Evolutionary conservation across 768 basidiomycete species (phyloP).

Genomic region (Imleria badia): DNA sequence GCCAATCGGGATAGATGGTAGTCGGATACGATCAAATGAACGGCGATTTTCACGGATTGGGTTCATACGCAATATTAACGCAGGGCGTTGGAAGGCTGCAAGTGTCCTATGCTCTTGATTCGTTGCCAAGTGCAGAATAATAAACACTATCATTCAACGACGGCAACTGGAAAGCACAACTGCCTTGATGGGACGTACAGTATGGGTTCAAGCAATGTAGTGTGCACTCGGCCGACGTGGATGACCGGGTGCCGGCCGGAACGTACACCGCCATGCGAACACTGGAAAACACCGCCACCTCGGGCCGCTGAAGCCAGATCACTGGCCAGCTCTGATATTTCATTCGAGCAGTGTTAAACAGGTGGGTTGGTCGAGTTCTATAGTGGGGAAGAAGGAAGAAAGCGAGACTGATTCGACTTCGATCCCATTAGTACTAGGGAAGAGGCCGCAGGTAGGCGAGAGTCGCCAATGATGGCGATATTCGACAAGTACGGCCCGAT

Average conservation of each 20-base stretch:
- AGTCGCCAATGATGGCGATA: conserved; percentile 13
- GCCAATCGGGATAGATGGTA: not conserved
- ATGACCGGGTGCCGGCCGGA: not conserved
- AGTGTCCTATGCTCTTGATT: too few species aligned
- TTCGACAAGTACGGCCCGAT: not conserved
- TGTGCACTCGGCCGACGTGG: not conserved
- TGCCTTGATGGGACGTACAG: not conserved
- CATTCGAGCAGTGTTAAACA: too few species aligned
- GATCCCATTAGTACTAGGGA: not conserved
- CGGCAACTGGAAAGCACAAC: not conserved
- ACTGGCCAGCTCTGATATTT: too few species aligned
- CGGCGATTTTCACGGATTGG: not conserved
- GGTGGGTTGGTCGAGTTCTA: too few species aligned
- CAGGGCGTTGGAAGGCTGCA: too few species aligned
- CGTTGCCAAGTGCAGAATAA: not conserved
- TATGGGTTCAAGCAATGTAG: not conserved
- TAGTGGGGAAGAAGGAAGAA: not conserved
- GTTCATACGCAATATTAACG: too few species aligned
- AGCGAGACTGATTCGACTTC: conserved; percentile 18
- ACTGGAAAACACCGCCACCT: conserved; percentile 13
- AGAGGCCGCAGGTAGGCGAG: not conserved
- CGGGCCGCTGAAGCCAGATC: not conserved
- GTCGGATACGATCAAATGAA: not conserved
- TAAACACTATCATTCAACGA: not conserved
- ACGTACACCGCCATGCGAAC: conserved; percentile 7